Base-by-base conservation (phyloP, 2,329 filamentous ascomycete genomes). In the Fusarium sp. region DNA sequence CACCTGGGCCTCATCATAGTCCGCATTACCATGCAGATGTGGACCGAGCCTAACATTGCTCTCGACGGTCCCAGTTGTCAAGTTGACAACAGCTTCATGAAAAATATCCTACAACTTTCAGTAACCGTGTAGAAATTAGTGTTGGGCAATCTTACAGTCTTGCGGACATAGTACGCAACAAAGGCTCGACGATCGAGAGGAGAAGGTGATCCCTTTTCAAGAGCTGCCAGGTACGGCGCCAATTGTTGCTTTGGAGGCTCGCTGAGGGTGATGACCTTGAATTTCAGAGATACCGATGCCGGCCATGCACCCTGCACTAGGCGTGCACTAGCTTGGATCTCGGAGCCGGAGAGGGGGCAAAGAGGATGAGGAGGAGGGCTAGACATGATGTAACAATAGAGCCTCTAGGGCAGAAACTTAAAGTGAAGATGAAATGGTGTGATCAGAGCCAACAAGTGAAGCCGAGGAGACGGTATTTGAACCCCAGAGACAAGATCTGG, bases 181-280 rank as follows among this genome's bases (percentile, higher is more conserved):
- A 76, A 76, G 10, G 35, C 73, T 22, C 69, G 62, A 2, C 73
- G 73, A 1, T 75, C 63, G 1, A 76, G 63, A 11, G 63, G 37
- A 2, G 63, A 62, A 35, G 54, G 50, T 2, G 63, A 15, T 9
- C 70, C 71, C 5, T 43, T 56, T 2, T 71, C 73, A 2, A 70
- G 37, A 0, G 73, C 73, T 8, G 64, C 60, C 4, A 76, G 52
- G 4, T 70, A 74, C 2, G 73, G 70, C 3, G 40, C 70, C 60
- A 76, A 38, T 17, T 65, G 73, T 25, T 67, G 62, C 10, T 76
- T 76, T 2, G 66, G 50, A 22, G 73, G 73, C 22, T 76, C 73
- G 4, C 66, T 73, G 10, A 76, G 63, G 17, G 73, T 76, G 30
- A 76, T 72, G 50, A 72, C 73, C 27, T 76, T 76, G 9, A 76